Conservation (phyloP, 1,139 yeast genomes). For the Kazachstania sp. region DNA sequence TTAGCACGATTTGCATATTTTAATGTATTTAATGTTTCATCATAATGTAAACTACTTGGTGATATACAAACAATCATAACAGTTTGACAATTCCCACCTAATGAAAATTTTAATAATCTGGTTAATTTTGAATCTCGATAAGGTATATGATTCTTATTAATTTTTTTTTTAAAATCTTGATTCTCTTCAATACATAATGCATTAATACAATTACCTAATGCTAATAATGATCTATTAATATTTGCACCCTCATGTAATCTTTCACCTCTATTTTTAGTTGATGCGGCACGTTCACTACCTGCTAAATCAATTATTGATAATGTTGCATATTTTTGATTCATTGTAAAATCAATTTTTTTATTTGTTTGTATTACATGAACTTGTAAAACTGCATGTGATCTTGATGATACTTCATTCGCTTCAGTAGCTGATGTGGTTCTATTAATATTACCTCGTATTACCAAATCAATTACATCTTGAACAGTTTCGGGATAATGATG, state of each 20-base stretch:
- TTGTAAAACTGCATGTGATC: constrained; percentile 90
- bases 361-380: constrained; percentile 57
- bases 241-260: constrained; percentile 85
- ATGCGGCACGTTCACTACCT: constrained; percentile 90
- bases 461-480: constrained; percentile 74
- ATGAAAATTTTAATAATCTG: constrained; percentile 70
- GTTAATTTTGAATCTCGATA: constrained; percentile 87
- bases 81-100: constrained; percentile 93
- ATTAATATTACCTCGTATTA: constrained; percentile 61
- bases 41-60: constrained; percentile 79
- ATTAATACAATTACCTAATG: constrained; percentile 89
- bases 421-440: constrained; percentile 83
- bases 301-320: constrained; percentile 84
- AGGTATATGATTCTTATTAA: constrained; percentile 59
- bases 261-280: constrained; percentile 74
- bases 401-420: constrained; percentile 81
- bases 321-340: constrained; percentile 68
- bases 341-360: constrained; percentile 54
- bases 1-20: constrained; percentile 89
- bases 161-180: constrained; percentile 16
- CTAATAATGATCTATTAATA: constrained; percentile 77
- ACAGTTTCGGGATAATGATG: constrained; percentile 56
- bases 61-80: constrained; percentile 93
- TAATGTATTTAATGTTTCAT: constrained; percentile 82
- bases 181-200: constrained; percentile 50